Conservation (phyloP, 352 stramenopile species). For the Phytophthora podocarpi region DNA sequence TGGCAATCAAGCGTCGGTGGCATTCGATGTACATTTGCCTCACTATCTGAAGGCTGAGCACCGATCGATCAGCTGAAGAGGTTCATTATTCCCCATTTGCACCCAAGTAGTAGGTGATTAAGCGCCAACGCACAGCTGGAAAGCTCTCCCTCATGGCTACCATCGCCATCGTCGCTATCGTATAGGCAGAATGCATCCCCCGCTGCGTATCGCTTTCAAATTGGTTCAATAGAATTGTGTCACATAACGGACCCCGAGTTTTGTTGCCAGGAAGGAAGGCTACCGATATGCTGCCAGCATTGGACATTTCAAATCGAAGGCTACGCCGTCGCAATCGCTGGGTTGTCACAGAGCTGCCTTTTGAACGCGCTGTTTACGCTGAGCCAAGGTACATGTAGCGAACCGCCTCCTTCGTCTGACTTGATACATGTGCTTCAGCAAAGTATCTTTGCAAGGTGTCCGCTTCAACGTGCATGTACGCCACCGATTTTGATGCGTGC, state of each 20-base stretch:
- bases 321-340: too few species aligned
- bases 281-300: too few species aligned
- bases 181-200: not conserved
- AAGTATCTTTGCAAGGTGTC: conserved; percentile 1
- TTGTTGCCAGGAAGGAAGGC: not conserved
- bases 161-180: not conserved
- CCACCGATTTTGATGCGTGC: not conserved
- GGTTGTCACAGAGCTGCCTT: too few species aligned
- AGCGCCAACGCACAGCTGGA: too few species aligned
- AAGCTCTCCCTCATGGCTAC: not conserved
- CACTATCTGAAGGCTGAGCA: not conserved
- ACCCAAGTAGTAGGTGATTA: too few species aligned
- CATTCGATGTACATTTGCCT: conserved; percentile 10
- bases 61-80: not conserved
- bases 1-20: not conserved
- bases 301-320: not conserved
- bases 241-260: conserved; percentile 1
- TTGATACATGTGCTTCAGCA: conserved; percentile 13
- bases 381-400: too few species aligned
- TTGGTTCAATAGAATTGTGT: conserved; percentile 38
- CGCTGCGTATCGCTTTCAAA: conserved; percentile 17
- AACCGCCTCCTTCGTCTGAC: conserved; percentile 12
- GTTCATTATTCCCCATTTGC: too few species aligned
- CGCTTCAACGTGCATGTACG: not conserved
- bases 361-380: too few species aligned